These are phyloP conservation scores for Ophiocordyceps camponoti-floridani DNA, from an alignment of 2,329 filamentous ascomycete genomes.

Conservation along the genomic window DNA sequence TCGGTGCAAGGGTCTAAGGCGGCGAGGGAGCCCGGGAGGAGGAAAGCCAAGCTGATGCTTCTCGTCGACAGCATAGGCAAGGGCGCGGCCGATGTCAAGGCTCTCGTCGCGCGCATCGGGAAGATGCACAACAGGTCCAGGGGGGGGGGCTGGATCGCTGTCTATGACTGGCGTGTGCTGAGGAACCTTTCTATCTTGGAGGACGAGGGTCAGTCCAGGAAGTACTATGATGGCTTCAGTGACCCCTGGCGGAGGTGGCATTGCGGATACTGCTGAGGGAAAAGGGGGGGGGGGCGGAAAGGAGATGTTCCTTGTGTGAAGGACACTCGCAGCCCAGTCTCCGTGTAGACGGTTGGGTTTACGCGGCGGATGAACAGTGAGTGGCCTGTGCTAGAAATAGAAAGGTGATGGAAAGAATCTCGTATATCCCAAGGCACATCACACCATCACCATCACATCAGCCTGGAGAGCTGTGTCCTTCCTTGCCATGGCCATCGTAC, in stretches of 20 bases:
- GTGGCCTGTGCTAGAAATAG: too few species aligned
- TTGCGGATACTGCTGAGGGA: slow-evolving; percentile 19
- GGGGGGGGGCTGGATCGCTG: slow-evolving; percentile 18
- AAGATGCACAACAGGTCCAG: slow-evolving; percentile 10
- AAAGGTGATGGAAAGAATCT: too few species aligned
- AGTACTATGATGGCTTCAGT: slow-evolving; percentile 15
- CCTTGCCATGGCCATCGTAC: slow-evolving; percentile 20
- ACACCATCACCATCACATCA: neutral
- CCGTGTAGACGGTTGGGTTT: too few species aligned
- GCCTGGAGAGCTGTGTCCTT: neutral
- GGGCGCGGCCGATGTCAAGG: slow-evolving; percentile 9
- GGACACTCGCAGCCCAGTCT: too few species aligned
- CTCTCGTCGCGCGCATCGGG: slow-evolving; percentile 16
- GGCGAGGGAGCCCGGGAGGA: neutral
- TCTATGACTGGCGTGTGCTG: slow-evolving; percentile 30
- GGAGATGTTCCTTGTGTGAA: neutral
- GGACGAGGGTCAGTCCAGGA: slow-evolving; percentile 10
- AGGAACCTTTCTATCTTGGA: slow-evolving; percentile 22
- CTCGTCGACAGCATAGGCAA: slow-evolving; percentile 22
- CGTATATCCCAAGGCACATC: too few species aligned
- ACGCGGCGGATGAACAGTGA: too few species aligned
- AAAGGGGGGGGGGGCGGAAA: neutral
- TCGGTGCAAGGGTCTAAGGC: neutral
- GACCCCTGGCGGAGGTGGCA: slow-evolving; percentile 27
- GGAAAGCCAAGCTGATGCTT: slow-evolving; percentile 12